phyloP scores from a whole-genome alignment of 2,329 filamentous ascomycete species.

The Mollisiaceae sp. region DNA sequence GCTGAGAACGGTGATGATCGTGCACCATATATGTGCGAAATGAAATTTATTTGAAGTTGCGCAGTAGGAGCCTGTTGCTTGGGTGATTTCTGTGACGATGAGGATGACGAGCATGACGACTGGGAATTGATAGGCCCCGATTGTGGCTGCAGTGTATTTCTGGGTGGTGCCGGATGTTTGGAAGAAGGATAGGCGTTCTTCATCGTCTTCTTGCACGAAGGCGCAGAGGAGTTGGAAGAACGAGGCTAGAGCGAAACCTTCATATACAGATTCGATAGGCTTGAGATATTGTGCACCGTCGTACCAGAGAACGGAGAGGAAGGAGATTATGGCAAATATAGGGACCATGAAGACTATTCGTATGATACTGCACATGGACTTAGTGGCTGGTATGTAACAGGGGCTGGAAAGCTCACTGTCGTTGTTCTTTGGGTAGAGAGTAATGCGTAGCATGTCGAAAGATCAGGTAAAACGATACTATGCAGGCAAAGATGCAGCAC shows the following conservation, averaged over 20 bases:
- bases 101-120: slow-evolving; percentile 40
- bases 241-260: slow-evolving; percentile 48
- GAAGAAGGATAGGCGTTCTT: slow-evolving; percentile 46
- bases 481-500: slow-evolving; percentile 17
- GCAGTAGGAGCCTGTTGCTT: slow-evolving; percentile 42
- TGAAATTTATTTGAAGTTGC: slow-evolving; percentile 40
- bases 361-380: slow-evolving; percentile 39
- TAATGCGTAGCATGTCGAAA: slow-evolving; percentile 27
- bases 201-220: slow-evolving; percentile 46
- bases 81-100: slow-evolving; percentile 41
- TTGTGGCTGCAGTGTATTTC: slow-evolving; percentile 27
- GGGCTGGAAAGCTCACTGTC: slow-evolving; percentile 15
- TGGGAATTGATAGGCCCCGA: slow-evolving; percentile 50
- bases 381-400: neutral
- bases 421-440: slow-evolving; percentile 26
- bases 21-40: slow-evolving; percentile 45
- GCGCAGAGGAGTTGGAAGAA: slow-evolving; percentile 53
- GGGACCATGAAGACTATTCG: slow-evolving; percentile 50
- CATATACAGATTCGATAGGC: slow-evolving; percentile 47
- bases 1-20: slow-evolving; percentile 20
- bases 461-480: slow-evolving; percentile 23
- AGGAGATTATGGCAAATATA: slow-evolving; percentile 47
- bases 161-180: slow-evolving; percentile 26
- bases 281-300: slow-evolving; percentile 47
- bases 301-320: slow-evolving; percentile 47